A percentile compares a stretch with the other conserved stretches of the same genome.
These are phyloP conservation scores for Chytriomyces sp. DNA, from an alignment of 192 early-diverging fungal genomes.

Conservation along the genomic window DNA sequence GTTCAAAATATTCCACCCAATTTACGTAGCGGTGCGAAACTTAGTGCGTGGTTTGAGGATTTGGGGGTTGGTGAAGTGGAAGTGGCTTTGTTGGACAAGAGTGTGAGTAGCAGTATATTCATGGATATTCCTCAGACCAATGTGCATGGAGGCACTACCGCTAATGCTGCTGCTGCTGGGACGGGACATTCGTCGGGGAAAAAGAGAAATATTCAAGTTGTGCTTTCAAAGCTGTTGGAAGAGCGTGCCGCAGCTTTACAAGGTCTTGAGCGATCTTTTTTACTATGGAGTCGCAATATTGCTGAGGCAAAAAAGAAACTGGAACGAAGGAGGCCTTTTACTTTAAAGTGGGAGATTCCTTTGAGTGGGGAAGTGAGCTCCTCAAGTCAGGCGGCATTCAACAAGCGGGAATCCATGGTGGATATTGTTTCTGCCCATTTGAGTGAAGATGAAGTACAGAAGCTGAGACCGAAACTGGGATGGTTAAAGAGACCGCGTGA, in stretches of 20 bases:
- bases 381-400: not conserved
- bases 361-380: not conserved
- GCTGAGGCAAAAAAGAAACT: conserved; percentile 24
- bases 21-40: conserved; percentile 46
- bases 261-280: conserved; percentile 50
- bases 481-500: conserved; percentile 4
- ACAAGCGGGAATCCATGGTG: conserved; percentile 20
- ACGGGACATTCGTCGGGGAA: not conserved
- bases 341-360: not conserved
- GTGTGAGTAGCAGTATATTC: conserved; percentile 4
- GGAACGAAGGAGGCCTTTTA: not conserved
- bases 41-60: conserved; percentile 51
- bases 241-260: conserved; percentile 33
- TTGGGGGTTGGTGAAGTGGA: conserved; percentile 55
- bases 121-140: not conserved
- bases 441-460: conserved; percentile 30
- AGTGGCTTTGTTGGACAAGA: conserved; percentile 48
- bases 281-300: conserved; percentile 49
- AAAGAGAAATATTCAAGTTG: conserved; percentile 18
- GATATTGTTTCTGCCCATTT: conserved; percentile 28
- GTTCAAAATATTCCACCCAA: conserved; percentile 53
- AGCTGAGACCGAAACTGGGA: conserved; percentile 34
- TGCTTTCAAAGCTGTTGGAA: conserved; percentile 31
- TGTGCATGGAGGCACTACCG: not conserved
- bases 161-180: not conserved